phyloP scores from a whole-genome alignment of 148 eudicot genomes.

The Oxyria digyna region DNA sequence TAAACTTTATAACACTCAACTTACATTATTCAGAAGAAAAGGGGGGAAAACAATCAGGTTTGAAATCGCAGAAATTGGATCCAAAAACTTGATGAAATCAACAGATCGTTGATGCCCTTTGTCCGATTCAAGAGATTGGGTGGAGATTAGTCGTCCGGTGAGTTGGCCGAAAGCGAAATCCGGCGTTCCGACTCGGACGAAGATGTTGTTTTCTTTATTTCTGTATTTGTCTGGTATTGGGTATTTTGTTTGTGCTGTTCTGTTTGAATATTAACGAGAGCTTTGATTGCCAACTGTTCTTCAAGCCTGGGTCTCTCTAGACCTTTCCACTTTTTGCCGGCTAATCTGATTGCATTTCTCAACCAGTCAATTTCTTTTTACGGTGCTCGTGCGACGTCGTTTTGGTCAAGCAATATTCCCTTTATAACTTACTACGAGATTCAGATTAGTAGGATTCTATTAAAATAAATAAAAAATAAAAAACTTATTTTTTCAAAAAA shows the following conservation, averaged over 20 bases:
- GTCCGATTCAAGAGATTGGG: not conserved
- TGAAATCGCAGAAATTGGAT: conserved; percentile 1
- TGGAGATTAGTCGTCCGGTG: not conserved
- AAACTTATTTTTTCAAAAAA: too few relatives aligned
- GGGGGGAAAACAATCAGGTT: not conserved
- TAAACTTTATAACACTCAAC: not conserved
- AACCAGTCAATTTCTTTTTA: not conserved
- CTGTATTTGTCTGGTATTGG: not conserved
- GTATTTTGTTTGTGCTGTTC: not conserved
- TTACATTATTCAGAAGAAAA: not conserved
- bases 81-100: not conserved
- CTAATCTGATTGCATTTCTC: not conserved
- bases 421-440: too few relatives aligned
- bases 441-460: too few relatives aligned
- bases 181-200: conserved; percentile 13
- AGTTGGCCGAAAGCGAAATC: not conserved
- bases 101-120: not conserved
- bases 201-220: not conserved
- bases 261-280: not conserved
- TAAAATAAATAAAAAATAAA: too few relatives aligned
- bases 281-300: not conserved
- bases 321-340: conserved; percentile 7
- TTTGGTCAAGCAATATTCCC: too few relatives aligned
- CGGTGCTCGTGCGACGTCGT: not conserved
- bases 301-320: not conserved